These are phyloP conservation scores for Monoraphidium neglectum DNA, from an alignment of 139 green algal species.

Conservation along the genomic window DNA sequence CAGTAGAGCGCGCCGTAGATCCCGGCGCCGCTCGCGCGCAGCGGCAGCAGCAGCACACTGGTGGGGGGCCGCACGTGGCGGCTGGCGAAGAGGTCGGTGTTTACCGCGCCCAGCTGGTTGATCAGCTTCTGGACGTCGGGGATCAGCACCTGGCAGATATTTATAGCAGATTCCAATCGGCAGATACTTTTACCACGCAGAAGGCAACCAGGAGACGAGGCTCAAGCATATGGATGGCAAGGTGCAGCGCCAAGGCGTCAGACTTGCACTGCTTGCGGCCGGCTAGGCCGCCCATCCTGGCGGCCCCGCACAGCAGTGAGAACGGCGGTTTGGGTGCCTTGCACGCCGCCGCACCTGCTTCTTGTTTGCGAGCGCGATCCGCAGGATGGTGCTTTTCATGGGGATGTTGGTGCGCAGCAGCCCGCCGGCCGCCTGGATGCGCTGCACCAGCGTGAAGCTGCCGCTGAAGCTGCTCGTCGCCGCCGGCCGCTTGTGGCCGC, in stretches of 20 bases:
- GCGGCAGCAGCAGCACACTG: constrained; percentile 56
- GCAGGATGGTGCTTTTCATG: constrained; percentile 65
- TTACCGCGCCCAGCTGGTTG: constrained; percentile 63
- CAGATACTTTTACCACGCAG: too few relatives aligned
- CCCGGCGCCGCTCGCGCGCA: constrained; percentile 37
- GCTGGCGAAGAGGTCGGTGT: constrained; percentile 60
- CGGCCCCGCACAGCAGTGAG: too few relatives aligned
- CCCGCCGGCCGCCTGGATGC: constrained; percentile 30
- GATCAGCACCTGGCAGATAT: constrained; percentile 53
- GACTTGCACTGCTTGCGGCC: too few relatives aligned
- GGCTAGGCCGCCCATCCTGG: too few relatives aligned
- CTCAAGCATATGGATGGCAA: too few relatives aligned
- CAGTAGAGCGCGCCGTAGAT: constrained; percentile 64
- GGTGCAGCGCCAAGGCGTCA: too few relatives aligned
- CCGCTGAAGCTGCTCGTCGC: not conserved
- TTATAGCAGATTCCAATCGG: too few relatives aligned
- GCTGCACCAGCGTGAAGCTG: constrained; percentile 25
- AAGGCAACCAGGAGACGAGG: too few relatives aligned
- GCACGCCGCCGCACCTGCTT: constrained; percentile 49
- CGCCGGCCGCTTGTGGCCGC: constrained; percentile 1
- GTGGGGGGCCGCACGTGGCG: constrained; percentile 60
- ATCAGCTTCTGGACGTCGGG: constrained; percentile 68
- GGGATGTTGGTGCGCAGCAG: constrained; percentile 51
- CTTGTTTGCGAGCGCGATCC: constrained; percentile 59
- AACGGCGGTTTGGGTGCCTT: too few relatives aligned